Conservation (phyloP, 139 green algal genomes). For the Auxenochlorella pyrenoidosa region DNA sequence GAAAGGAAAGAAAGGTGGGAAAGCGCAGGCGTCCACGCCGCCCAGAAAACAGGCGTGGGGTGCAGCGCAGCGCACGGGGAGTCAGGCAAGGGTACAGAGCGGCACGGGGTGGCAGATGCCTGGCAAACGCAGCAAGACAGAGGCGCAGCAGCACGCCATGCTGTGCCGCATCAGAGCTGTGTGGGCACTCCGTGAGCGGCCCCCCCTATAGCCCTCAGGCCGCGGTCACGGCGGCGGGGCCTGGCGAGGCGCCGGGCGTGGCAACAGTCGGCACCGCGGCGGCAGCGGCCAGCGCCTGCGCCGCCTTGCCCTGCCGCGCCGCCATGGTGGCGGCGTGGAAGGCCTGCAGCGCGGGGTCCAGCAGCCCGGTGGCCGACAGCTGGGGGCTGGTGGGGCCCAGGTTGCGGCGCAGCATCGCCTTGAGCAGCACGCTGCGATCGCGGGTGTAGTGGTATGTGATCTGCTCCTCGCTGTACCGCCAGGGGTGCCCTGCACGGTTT, state of each 20-base stretch:
- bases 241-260: background rate
- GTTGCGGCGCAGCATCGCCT: slow-evolving; percentile 24
- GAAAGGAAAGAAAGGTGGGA: no score
- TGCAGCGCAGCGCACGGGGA: no score
- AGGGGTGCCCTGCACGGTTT: slow-evolving; percentile 15
- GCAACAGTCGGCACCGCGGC: background rate
- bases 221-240: background rate
- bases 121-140: no score
- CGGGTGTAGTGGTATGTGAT: slow-evolving; percentile 54
- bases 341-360: background rate
- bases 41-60: no score
- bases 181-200: no score
- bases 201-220: background rate
- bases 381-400: background rate
- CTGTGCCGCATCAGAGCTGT: no score
- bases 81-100: no score
- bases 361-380: background rate
- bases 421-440: slow-evolving; percentile 20
- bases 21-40: no score
- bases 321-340: background rate
- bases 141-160: no score
- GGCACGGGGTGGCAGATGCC: no score
- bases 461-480: slow-evolving; percentile 35
- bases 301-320: background rate
- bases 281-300: background rate